Percentiles rank a stretch among this genome's conserved stretches.
Conservation (phyloP, 1,284 basidiomycete species). For the Tranzscheliella williamsii region DNA sequence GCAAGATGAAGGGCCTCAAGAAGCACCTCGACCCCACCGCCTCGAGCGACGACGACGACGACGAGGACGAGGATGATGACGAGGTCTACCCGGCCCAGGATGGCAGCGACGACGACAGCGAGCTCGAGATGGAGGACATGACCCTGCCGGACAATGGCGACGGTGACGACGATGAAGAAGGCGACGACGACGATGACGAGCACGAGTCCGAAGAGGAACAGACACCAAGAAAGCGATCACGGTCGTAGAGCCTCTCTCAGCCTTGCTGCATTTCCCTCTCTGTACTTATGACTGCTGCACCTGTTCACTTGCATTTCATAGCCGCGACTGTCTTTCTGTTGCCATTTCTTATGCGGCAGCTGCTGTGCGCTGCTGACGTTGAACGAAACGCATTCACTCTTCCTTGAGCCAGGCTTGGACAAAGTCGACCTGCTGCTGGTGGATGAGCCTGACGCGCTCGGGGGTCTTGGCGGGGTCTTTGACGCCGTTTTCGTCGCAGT, state of each 20-base stretch:
- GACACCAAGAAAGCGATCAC: conserved; percentile 25
- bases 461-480: conserved; percentile 68
- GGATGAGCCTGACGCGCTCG: conserved; percentile 75
- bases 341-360: no score
- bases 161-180: conserved; percentile 21
- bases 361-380: no score
- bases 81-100: no score
- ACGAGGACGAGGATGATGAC: conserved; percentile 32
- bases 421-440: conserved; percentile 78
- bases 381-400: no score
- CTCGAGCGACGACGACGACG: conserved; percentile 45
- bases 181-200: conserved; percentile 13
- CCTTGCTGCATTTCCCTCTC: no score
- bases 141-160: conserved; percentile 23
- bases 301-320: no score
- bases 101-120: conserved; percentile 32
- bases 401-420: conserved; percentile 80
- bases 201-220: conserved; percentile 23
- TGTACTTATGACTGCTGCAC: no score
- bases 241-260: no score
- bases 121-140: conserved; percentile 39
- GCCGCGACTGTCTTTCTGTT: no score
- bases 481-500: conserved; percentile 48
- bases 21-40: conserved; percentile 42
- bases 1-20: conserved; percentile 89